Evolutionary conservation across 305 asterid species (phyloP).

Genomic region (Solanum chacoense): DNA sequence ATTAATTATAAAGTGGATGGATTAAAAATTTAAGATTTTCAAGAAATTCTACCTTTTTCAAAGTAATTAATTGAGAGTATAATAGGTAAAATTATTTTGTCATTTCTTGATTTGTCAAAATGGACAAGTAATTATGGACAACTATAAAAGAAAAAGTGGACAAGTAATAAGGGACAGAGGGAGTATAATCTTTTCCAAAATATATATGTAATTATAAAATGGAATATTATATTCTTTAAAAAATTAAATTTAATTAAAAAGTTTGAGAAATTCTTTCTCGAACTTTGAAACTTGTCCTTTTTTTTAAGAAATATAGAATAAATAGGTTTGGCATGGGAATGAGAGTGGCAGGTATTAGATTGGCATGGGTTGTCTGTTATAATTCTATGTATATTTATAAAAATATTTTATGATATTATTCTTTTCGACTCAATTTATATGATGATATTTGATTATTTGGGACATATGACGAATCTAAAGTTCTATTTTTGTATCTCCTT

Average conservation of each 20-base stretch:
- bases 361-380: slow-evolving; percentile 9
- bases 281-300: not conserved
- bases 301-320: not conserved
- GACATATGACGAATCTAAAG: not conserved
- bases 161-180: too few relatives aligned
- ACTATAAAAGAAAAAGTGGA: too few relatives aligned
- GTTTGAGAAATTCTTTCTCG: not conserved
- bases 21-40: too few relatives aligned
- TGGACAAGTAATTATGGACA: too few relatives aligned
- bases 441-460: not conserved
- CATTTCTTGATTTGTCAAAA: too few relatives aligned
- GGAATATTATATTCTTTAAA: not conserved
- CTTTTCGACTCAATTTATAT: not conserved
- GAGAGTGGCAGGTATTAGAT: not conserved
- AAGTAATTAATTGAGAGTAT: too few relatives aligned
- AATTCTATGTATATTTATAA: not conserved
- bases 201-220: not conserved
- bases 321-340: not conserved
- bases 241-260: not conserved
- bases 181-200: too few relatives aligned
- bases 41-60: too few relatives aligned
- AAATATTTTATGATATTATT: not conserved
- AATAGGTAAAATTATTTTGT: too few relatives aligned
- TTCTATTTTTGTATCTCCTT: not conserved
- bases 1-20: too few relatives aligned